Conservation (phyloP, 2,329 filamentous ascomycete species). For the Fusarium scirpi region DNA sequence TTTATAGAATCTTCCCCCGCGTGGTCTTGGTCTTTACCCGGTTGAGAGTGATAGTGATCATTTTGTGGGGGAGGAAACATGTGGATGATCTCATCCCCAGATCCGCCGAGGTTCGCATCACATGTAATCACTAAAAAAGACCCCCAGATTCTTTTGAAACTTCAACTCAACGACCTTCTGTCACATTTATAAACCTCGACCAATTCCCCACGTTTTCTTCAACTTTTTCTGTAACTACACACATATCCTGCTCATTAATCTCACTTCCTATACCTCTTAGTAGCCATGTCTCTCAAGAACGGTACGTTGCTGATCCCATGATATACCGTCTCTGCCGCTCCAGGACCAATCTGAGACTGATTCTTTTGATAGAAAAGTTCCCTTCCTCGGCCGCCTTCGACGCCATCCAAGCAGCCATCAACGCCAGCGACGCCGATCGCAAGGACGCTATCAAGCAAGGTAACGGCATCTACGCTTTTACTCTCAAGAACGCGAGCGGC, state of each 20-base stretch:
- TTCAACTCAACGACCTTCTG: slow-evolving; percentile 18
- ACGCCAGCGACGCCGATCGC: slow-evolving; percentile 76
- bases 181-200: slow-evolving; percentile 41
- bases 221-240: slow-evolving; percentile 5
- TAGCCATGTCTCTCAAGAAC: slow-evolving; percentile 79
- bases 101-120: slow-evolving; percentile 37
- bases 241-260: slow-evolving; percentile 1
- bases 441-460: slow-evolving; percentile 92
- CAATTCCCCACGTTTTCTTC: slow-evolving; percentile 32
- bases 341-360: slow-evolving; percentile 5
- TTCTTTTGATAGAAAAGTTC: slow-evolving; percentile 73
- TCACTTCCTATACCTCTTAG: not conserved
- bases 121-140: slow-evolving; percentile 26
- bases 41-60: not conserved
- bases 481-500: slow-evolving; percentile 86
- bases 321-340: not conserved
- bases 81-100: slow-evolving; percentile 33
- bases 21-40: slow-evolving; percentile 2
- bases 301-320: slow-evolving; percentile 60
- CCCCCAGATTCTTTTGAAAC: slow-evolving; percentile 16
- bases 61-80: slow-evolving; percentile 34
- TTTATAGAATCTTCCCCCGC: slow-evolving; percentile 21
- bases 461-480: slow-evolving; percentile 90
- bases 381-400: slow-evolving; percentile 94
- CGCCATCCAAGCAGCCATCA: slow-evolving; percentile 79